Base-by-base conservation (phyloP, 352 stramenopile species). In the Pythium scleroteichum region DNA sequence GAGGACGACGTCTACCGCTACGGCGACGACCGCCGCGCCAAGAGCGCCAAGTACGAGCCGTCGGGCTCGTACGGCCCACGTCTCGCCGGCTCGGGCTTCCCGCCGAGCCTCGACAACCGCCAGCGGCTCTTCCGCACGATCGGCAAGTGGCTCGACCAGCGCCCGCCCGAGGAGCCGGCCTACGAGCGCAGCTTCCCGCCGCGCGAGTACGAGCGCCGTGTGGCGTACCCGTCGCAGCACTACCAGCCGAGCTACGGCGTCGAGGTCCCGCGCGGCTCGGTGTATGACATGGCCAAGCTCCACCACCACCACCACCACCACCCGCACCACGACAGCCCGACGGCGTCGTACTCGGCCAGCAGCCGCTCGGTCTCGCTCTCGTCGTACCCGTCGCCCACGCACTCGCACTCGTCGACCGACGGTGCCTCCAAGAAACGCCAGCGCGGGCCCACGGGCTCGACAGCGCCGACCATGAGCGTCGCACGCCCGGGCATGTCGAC, bases 61-160 rank as follows among this genome's bases (percentile, higher is more conserved):
- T 7, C 8, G 8, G 44, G 49, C 51, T 58, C 53, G 46, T 45
- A 52, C 20, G 27, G 19, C 4, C 5, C n/a, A 2, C 2, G n/a
- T 0, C 32, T 40, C 41, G 29, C 32, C 12, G 32, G 33, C 2
- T 47, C 41, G n/a, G 16, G 9, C 7, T 24, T 8, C 20, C 20
- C 45, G 9, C 38, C 27, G 27, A 27, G 10, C 14, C 17, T 50
- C 19, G 64, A 79, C 26, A 60, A 59, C 22, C 66, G 75, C 13
- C 73, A 87, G 49, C 62, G 68, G 27, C 63, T 88, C 16, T 80
- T 88, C 46, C 72, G 74, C 19, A 71, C 76, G 7, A 71, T 85
- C 63, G 76, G 76, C 63, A 88, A 85, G 58, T 88, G 60, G 40
- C 56, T 85, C 17, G 68, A 69, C 59, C 47, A 59, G n/a, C 48